Conservation (phyloP, 164 flowering plant genomes). For the Akebia trifoliata region DNA sequence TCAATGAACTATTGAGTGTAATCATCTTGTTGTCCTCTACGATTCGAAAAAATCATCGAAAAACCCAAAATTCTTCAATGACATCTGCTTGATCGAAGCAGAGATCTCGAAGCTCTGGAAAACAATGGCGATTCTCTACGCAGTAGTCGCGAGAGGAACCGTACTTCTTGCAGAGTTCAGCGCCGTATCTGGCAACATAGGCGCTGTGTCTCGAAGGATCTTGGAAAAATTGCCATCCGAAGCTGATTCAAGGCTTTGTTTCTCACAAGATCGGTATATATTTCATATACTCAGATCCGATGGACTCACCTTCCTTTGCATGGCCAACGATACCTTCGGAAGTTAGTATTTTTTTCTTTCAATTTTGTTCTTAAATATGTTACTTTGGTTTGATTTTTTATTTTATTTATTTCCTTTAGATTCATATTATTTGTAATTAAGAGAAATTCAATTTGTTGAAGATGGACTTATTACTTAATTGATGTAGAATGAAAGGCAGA, state of each 20-base stretch:
- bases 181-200: slow-evolving; percentile 86
- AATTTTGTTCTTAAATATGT: neutral
- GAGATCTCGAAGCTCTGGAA: too few species aligned
- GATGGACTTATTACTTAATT: too few species aligned
- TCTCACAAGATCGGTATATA: slow-evolving; percentile 91
- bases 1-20: too few species aligned
- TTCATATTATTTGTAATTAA: neutral
- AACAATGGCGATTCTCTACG: slow-evolving; percentile 87
- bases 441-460: too few species aligned
- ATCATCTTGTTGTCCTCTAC: too few species aligned
- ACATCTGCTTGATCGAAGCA: neutral
- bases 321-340: slow-evolving; percentile 97
- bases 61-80: neutral
- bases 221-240: slow-evolving; percentile 72
- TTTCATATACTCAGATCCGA: slow-evolving; percentile 82
- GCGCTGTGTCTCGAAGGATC: slow-evolving; percentile 79
- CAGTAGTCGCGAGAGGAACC: slow-evolving; percentile 83
- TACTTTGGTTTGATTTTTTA: neutral
- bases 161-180: slow-evolving; percentile 88
- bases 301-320: slow-evolving; percentile 78
- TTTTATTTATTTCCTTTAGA: neutral
- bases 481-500: neutral
- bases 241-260: slow-evolving; percentile 72
- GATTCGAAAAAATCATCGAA: too few species aligned
- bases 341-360: slow-evolving; percentile 34